Evolutionary conservation across 345 rosid genomes (phyloP), one percentile per base, ranked within the genome.

Genomic region (Physaria fendleri): DNA sequence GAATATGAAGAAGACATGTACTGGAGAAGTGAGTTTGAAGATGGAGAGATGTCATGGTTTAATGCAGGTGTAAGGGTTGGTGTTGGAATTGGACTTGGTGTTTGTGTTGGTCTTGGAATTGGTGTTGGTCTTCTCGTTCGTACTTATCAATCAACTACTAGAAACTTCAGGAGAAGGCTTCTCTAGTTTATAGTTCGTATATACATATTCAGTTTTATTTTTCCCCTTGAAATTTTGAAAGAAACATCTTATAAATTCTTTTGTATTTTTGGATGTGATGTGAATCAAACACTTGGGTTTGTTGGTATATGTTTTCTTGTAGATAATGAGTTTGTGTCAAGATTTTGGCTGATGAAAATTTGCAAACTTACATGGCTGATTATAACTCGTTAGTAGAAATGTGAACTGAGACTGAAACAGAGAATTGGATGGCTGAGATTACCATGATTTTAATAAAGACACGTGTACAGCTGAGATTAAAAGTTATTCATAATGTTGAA

Each of bases 1-100:
- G 96, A 84, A 56, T 60, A 65, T 22, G 56, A 71, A 38, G 62
- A 64, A 49, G 54, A 73, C 33, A 43, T 62, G 64, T 69, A 74
- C 63, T 15, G 75, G 40, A 76, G 82, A 51, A 77, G 83, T 24
- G 71, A 66, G 10, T 74, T 72, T 6, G 76, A 64, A 16, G 90
- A 85, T 60, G 95, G 96, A 8, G 96, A 92, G 42, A 80, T 92
- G 17, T 74, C 88, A 14, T 92, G 93, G 98, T 92, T 88, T 66
- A 92, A 85, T 48, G 92, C 92, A 2, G 95, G 96, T 22, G 95
- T 91, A n/a, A 82, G 98, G 39, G 98, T 91, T 54, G 98, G 95
- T 1, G 95, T 88, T 6, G 98, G 98, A 13, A 86, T 92, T 18
- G 90, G 95, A 53, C 96, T 92, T 22, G 82, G 96, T 37, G 65